phyloP scores from a whole-genome alignment of 345 rosid species.

The Kernera saxatilis region DNA sequence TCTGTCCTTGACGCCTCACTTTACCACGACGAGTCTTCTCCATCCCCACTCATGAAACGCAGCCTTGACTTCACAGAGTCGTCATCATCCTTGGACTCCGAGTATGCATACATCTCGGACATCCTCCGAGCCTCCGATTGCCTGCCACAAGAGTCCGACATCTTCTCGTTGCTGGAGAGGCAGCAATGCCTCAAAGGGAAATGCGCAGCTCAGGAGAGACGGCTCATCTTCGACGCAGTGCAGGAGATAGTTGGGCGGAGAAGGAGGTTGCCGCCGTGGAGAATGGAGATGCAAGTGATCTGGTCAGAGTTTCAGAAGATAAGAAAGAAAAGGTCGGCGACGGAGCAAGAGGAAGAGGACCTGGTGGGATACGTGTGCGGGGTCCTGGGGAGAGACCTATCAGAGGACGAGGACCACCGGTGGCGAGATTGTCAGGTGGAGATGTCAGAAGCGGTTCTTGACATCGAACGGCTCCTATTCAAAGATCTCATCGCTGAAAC shows the following conservation, averaged over 20 bases:
- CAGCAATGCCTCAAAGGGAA: constrained; percentile 59
- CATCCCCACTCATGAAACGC: constrained; percentile 81
- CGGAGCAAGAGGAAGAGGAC: constrained; percentile 26
- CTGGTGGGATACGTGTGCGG: constrained; percentile 61
- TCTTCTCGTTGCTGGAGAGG: constrained; percentile 66
- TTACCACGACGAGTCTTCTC: constrained; percentile 80
- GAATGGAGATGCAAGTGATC: constrained; percentile 40
- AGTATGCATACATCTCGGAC: constrained; percentile 67
- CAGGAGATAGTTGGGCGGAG: constrained; percentile 52
- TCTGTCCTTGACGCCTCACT: constrained; percentile 85
- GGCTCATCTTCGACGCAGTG: constrained; percentile 63
- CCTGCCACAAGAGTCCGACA: constrained; percentile 51
- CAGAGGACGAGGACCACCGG: constrained; percentile 60
- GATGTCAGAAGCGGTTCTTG: constrained; percentile 69
- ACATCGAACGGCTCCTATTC: constrained; percentile 71
- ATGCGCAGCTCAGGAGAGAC: constrained; percentile 48
- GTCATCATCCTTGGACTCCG: constrained; percentile 38
- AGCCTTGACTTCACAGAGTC: constrained; percentile 44
- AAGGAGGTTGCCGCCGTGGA: constrained; percentile 58
- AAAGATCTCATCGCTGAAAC: constrained; percentile 85
- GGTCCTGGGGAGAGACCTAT: constrained; percentile 67
- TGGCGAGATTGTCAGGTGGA: constrained; percentile 66
- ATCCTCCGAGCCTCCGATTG: constrained; percentile 54
- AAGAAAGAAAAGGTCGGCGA: constrained; percentile 38
- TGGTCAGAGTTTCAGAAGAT: constrained; percentile 67